These are phyloP conservation scores for Backusella tarrabulga DNA, from an alignment of 192 early-diverging fungal genomes.

Conservation along the genomic window DNA sequence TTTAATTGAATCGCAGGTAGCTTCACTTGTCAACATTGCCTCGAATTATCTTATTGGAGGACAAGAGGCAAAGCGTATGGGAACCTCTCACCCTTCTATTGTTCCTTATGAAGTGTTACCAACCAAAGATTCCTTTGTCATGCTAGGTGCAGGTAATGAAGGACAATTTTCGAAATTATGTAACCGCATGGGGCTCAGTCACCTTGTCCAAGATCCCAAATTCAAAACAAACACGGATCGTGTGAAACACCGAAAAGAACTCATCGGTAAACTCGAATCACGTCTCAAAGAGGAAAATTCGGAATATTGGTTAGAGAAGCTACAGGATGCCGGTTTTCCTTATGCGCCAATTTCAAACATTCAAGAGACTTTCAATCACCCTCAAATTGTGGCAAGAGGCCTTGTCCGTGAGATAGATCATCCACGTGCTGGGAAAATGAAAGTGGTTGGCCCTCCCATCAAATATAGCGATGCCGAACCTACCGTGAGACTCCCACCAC, in stretches of 20 bases:
- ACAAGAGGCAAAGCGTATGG: conserved; percentile 78
- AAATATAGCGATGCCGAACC: conserved; percentile 69
- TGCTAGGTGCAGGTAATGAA: conserved; percentile 93
- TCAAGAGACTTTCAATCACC: conserved; percentile 77
- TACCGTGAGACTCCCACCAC: conserved; percentile 75
- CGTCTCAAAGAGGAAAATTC: conserved; percentile 53
- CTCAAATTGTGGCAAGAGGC: conserved; percentile 61
- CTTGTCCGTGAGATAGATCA: conserved; percentile 85
- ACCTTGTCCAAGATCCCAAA: conserved; percentile 46
- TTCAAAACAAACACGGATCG: conserved; percentile 74
- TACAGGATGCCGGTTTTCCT: conserved; percentile 74
- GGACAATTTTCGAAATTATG: conserved; percentile 75
- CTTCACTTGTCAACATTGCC: conserved; percentile 88
- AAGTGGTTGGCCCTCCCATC: conserved; percentile 71
- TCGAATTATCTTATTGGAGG: conserved; percentile 83
- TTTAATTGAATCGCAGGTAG: conserved; percentile 85
- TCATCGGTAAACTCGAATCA: conserved; percentile 58
- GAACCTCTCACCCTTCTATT: conserved; percentile 86
- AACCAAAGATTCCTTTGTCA: conserved; percentile 75
- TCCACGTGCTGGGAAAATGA: conserved; percentile 75
- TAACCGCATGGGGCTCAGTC: conserved; percentile 40
- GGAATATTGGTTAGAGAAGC: conserved; percentile 54
- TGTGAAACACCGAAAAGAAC: conserved; percentile 66
- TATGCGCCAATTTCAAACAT: conserved; percentile 84
- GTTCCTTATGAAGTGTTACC: conserved; percentile 90